Evolutionary conservation across 2,329 filamentous ascomycete genomes (phyloP).

Genomic region (Ophiostoma ulmi): DNA sequence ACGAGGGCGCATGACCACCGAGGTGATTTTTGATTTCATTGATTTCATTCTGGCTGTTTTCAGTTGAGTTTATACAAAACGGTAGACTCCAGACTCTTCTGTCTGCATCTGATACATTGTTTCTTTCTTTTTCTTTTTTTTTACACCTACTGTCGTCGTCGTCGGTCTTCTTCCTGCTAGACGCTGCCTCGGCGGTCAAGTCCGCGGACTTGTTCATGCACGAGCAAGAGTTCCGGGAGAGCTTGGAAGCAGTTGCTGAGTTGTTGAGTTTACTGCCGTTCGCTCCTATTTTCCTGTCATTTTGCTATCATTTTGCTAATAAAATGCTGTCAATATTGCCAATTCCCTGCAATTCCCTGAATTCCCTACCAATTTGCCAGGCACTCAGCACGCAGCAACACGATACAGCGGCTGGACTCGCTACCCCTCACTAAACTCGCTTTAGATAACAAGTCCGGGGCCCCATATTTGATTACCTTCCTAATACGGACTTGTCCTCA

Average conservation of each 20-base stretch:
- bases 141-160: background rate
- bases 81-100: background rate
- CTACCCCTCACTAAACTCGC: constrained; percentile 6
- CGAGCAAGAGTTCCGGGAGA: background rate
- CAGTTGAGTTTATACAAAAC: background rate
- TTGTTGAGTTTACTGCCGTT: background rate
- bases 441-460: constrained; percentile 9
- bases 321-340: background rate
- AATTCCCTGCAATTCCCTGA: background rate
- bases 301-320: background rate
- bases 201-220: background rate
- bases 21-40: background rate
- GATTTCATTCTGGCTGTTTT: background rate
- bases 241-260: background rate
- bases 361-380: background rate
- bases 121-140: background rate
- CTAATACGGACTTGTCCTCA: constrained; percentile 10
- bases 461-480: constrained; percentile 13
- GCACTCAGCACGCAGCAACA: background rate
- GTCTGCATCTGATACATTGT: background rate
- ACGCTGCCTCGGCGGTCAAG: background rate
- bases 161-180: background rate
- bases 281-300: background rate
- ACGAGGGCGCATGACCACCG: constrained; percentile 3
- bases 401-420: background rate